A percentile compares a stretch with the other conserved stretches of the same genome.
Evolutionary conservation across 2,329 filamentous ascomycete genomes (phyloP).

Genomic region (Pseudogymnoascus sp.): DNA sequence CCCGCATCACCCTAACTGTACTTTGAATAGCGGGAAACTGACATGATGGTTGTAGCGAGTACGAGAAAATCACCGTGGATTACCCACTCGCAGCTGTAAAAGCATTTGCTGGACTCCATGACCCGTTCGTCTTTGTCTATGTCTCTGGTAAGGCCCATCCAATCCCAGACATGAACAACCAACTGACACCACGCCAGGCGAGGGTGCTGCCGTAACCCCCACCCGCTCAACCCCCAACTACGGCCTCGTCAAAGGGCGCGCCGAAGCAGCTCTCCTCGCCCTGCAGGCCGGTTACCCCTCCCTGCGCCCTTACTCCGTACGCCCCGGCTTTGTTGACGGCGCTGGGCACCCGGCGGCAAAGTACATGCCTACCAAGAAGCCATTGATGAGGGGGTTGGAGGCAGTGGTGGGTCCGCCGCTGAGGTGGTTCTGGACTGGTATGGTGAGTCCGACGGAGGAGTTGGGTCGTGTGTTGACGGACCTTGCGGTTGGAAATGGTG

Average conservation of each 20-base stretch:
- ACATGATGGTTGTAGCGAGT: slow-evolving; percentile 38
- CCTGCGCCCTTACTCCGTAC: slow-evolving; percentile 48
- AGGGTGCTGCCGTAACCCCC: slow-evolving; percentile 47
- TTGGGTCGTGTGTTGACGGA: slow-evolving; percentile 41
- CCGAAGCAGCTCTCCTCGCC: slow-evolving; percentile 51
- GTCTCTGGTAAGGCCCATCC: slow-evolving; percentile 44
- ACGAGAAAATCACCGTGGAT: slow-evolving; percentile 59
- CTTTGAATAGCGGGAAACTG: neutral
- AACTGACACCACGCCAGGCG: slow-evolving; percentile 14
- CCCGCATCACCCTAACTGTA: neutral
- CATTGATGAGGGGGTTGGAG: slow-evolving; percentile 20
- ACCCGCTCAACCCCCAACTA: slow-evolving; percentile 50
- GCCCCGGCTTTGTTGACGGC: slow-evolving; percentile 54
- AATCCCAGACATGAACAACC: neutral
- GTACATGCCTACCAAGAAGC: slow-evolving; percentile 26
- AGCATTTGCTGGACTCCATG: slow-evolving; percentile 45
- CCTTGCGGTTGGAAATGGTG: slow-evolving; percentile 41
- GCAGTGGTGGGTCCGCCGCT: slow-evolving; percentile 20
- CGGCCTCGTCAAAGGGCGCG: slow-evolving; percentile 58
- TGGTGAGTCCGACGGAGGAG: slow-evolving; percentile 38
- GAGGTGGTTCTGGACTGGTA: slow-evolving; percentile 25
- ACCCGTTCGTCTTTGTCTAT: slow-evolving; percentile 62
- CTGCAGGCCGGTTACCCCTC: slow-evolving; percentile 33
- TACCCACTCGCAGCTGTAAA: slow-evolving; percentile 57
- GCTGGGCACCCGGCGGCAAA: slow-evolving; percentile 31